Evolutionary conservation across 352 stramenopile genomes (phyloP), one percentile per base, ranked within the genome.

Genomic region (Pythium phragmiticola): DNA sequence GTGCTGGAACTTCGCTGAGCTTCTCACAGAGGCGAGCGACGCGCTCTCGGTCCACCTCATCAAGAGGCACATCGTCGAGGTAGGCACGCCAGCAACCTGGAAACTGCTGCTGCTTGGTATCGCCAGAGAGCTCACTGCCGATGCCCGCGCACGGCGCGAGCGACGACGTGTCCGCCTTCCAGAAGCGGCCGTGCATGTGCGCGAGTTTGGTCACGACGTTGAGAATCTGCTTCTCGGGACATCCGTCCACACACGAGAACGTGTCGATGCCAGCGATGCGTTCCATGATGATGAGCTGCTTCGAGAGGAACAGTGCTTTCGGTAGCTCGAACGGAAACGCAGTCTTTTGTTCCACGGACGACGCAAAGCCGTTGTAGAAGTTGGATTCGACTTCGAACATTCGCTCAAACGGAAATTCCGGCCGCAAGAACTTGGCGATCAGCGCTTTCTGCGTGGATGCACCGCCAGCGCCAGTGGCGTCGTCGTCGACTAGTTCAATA

Each of bases 321-420:
- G 85, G 79, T 7, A 89, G 75, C 4, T 51, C 68, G 47, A 94
- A 94, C 42, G 85, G 85, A 47, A 89, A 77, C 13, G 45, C 47
- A 5, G 55, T 23, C 21, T 74, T 53, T 43, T 41, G 42, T 6
- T 63, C 57, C 34, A 34, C 23, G 11, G 49, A 60, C 9, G 46
- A 58, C 11, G 59, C 60, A 64, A 89, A 85, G 9, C 72, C 33
- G 26, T 69, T 66, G 72, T 94, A 94, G 63, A 94, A 91, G 21
- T 69, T 86, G 34, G 80, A 89, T 56, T 94, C 85, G 47, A 94
- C 81, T 8, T 63, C 60, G 49, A 94, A 94, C 85, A 94, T 94
- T 19, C 69, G 77, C 66, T 92, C 80, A 43, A 94, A 87, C 13
- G 85, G 82, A 62, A 94, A 88, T 60, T 94, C 85, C 4, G 80